A percentile compares a stretch with the other conserved stretches of the same genome.
phyloP scores from a whole-genome alignment of 768 basidiomycete genomes.

The Mycena alexandri region DNA sequence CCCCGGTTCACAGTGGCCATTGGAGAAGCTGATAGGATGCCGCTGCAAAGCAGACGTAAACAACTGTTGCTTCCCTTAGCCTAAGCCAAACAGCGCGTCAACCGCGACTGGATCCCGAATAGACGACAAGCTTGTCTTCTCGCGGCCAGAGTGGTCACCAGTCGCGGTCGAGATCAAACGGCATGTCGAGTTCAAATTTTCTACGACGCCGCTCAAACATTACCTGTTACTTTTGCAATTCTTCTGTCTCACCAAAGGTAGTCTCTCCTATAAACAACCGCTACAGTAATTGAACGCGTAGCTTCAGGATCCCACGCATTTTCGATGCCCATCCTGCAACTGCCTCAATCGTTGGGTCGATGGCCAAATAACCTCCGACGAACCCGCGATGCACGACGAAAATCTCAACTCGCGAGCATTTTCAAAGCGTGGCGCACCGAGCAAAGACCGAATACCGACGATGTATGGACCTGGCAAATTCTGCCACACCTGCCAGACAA shows the following conservation, averaged over 20 bases:
- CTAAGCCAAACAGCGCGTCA: slow-evolving; percentile 31
- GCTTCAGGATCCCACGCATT: slow-evolving; percentile 67
- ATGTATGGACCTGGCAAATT: slow-evolving; percentile 74
- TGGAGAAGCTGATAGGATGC: slow-evolving; percentile 42
- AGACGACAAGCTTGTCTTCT: no score
- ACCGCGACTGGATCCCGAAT: slow-evolving; percentile 15
- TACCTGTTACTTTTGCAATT: slow-evolving; percentile 82
- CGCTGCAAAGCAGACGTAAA: neutral
- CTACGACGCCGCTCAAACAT: slow-evolving; percentile 66
- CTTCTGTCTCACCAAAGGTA: slow-evolving; percentile 45
- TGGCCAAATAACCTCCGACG: slow-evolving; percentile 86
- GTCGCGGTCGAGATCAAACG: no score
- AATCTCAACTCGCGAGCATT: slow-evolving; percentile 77
- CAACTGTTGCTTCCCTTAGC: no score
- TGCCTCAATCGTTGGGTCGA: slow-evolving; percentile 81
- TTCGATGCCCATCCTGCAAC: slow-evolving; percentile 74
- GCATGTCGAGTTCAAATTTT: slow-evolving; percentile 40
- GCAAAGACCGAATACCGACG: slow-evolving; percentile 76
- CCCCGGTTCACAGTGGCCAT: slow-evolving; percentile 72
- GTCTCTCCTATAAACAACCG: no score
- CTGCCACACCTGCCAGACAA: slow-evolving; percentile 92
- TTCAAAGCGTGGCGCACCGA: slow-evolving; percentile 76
- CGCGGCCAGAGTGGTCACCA: no score
- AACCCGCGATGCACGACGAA: slow-evolving; percentile 91
- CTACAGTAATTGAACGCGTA: slow-evolving; percentile 9